phyloP scores from a whole-genome alignment of 2,329 filamentous ascomycete genomes.

The Pseudocercospora cruenta region DNA sequence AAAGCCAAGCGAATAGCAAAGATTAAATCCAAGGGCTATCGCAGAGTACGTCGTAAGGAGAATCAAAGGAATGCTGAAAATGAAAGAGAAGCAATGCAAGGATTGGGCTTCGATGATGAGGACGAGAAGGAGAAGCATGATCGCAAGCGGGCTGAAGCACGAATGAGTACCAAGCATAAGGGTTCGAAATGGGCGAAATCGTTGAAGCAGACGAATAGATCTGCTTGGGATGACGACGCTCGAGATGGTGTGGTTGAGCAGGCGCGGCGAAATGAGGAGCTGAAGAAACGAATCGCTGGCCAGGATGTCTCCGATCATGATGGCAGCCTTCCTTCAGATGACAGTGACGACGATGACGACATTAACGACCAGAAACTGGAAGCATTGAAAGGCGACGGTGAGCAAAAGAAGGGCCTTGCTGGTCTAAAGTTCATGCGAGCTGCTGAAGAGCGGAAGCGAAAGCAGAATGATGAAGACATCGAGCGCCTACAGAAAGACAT shows the following conservation, averaged over 20 bases:
- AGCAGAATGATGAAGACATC: slow-evolving; percentile 75
- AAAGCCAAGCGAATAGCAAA: slow-evolving; percentile 94
- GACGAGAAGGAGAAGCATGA: slow-evolving; percentile 69
- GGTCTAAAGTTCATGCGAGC: slow-evolving; percentile 94
- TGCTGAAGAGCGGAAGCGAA: slow-evolving; percentile 76
- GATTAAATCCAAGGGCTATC: slow-evolving; percentile 97
- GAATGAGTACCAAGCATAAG: slow-evolving; percentile 81
- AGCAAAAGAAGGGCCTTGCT: slow-evolving; percentile 64
- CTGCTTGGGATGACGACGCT: slow-evolving; percentile 87
- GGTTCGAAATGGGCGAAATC: slow-evolving; percentile 93
- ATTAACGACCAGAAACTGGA: slow-evolving; percentile 51
- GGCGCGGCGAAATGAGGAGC: slow-evolving; percentile 79
- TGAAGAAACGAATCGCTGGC: slow-evolving; percentile 78
- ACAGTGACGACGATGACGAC: slow-evolving; percentile 64
- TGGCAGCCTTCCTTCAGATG: slow-evolving; percentile 56
- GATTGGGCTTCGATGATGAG: slow-evolving; percentile 61
- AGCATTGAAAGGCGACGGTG: slow-evolving; percentile 43
- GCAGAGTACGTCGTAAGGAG: slow-evolving; percentile 85
- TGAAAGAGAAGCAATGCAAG: slow-evolving; percentile 60
- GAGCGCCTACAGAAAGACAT: slow-evolving; percentile 67
- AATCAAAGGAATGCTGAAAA: slow-evolving; percentile 62
- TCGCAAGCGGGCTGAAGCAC: slow-evolving; percentile 76
- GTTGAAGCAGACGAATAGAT: slow-evolving; percentile 75
- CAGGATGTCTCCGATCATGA: slow-evolving; percentile 57
- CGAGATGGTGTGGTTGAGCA: slow-evolving; percentile 77